A percentile compares a stretch with the other conserved stretches of the same genome.
Conservation (phyloP, 768 basidiomycete genomes). For the Russula vinacea region DNA sequence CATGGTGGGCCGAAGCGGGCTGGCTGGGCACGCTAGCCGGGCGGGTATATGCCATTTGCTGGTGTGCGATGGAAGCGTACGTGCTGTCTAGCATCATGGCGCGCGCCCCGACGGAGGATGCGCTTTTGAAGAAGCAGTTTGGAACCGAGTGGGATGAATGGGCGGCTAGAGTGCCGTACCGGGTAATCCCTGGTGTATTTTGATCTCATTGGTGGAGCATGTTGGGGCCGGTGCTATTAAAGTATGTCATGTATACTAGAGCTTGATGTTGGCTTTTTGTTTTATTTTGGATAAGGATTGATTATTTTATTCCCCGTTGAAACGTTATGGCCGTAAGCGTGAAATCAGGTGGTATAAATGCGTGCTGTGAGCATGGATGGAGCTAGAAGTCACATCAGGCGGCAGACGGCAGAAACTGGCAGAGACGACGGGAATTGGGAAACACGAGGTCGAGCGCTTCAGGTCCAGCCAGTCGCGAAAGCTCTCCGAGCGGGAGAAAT, state of each 20-base stretch:
- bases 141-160: conserved; percentile 27
- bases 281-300: neutral
- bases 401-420: neutral
- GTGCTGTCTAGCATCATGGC: conserved; percentile 25
- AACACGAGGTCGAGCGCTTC: neutral
- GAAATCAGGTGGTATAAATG: neutral
- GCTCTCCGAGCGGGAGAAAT: neutral
- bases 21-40: conserved; percentile 12
- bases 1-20: conserved; percentile 25
- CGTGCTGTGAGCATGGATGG: neutral
- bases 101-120: conserved; percentile 23
- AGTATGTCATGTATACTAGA: neutral
- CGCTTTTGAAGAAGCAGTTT: conserved; percentile 23
- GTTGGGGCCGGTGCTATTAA: neutral
- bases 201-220: conserved; percentile 2
- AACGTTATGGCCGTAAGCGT: neutral
- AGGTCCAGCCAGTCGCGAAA: neutral
- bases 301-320: neutral
- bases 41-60: conserved; percentile 16
- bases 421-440: neutral
- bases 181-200: conserved; percentile 26
- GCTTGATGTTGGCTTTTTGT: neutral
- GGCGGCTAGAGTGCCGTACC: conserved; percentile 26
- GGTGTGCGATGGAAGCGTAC: conserved; percentile 24
- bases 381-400: neutral